Evolutionary conservation across 139 green algal genomes (phyloP).

Genomic region (Chlorokybus atmophyticus): DNA sequence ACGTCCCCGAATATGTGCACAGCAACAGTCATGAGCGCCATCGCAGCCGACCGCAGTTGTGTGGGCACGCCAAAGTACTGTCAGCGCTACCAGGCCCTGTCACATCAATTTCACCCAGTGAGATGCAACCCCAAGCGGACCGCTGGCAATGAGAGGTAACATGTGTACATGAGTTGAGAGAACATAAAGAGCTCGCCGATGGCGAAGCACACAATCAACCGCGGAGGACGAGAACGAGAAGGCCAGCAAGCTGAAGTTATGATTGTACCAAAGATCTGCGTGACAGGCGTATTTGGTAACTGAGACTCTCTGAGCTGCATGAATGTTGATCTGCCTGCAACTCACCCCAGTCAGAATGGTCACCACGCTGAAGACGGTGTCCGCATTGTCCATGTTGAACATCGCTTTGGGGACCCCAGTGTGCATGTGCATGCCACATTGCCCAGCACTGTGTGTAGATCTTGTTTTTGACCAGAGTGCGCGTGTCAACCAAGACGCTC

Average conservation of each 20-base stretch:
- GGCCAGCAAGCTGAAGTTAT: too few species aligned
- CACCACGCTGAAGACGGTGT: constrained; percentile 71
- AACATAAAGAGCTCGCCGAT: constrained; percentile 31
- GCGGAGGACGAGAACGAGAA: too few species aligned
- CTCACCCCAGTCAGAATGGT: constrained; percentile 63
- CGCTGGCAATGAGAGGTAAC: too few species aligned
- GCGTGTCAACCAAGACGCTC: neutral
- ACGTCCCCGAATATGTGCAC: constrained; percentile 91
- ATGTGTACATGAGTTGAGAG: too few species aligned
- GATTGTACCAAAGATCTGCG: too few species aligned
- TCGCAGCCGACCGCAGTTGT: constrained; percentile 54
- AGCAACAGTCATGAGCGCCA: constrained; percentile 58
- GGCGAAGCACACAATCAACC: constrained; percentile 17
- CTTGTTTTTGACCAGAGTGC: neutral
- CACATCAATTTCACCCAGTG: too few species aligned
- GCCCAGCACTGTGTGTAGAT: neutral
- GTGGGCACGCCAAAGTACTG: constrained; percentile 71
- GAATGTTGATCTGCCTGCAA: too few species aligned
- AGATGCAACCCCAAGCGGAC: too few species aligned
- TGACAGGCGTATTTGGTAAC: too few species aligned
- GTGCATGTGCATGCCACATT: neutral
- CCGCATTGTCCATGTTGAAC: constrained; percentile 47
- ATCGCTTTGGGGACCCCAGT: constrained; percentile 59
- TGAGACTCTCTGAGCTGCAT: too few species aligned
- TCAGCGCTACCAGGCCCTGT: neutral